A percentile compares a stretch with the other conserved stretches of the same genome.
Conservation (phyloP, 2,329 filamentous ascomycete species). For the Colletotrichum sp. region DNA sequence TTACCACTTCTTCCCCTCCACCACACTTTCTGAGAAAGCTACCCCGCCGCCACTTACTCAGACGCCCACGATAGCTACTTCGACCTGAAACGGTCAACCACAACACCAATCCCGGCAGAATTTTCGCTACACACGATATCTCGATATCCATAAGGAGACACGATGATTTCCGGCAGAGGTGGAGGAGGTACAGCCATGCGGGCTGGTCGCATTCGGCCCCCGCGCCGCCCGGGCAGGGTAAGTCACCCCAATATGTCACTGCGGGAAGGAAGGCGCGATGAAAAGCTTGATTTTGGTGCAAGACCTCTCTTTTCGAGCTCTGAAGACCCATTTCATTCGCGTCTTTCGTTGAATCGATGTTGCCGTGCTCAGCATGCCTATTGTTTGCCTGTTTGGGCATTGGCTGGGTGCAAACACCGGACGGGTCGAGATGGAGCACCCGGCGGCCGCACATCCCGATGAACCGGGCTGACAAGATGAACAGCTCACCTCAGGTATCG, state of each 20-base stretch:
- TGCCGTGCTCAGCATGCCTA: not conserved
- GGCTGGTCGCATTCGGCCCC: constrained; percentile 45
- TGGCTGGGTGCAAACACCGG: not conserved
- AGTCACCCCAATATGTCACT: constrained; percentile 24
- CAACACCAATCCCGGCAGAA: not conserved
- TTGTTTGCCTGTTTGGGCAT: not conserved
- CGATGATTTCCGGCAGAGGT: constrained; percentile 56
- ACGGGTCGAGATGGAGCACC: not conserved
- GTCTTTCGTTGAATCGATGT: not conserved
- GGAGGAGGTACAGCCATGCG: constrained; percentile 39
- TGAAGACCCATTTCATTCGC: not conserved
- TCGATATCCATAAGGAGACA: not conserved
- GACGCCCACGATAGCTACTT: constrained; percentile 8
- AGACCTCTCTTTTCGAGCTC: not conserved
- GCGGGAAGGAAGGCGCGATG: not conserved
- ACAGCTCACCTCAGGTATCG: constrained; percentile 29
- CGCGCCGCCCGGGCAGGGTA: constrained; percentile 47
- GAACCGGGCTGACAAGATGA: not conserved
- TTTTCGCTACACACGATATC: not conserved
- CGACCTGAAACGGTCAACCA: constrained; percentile 2
- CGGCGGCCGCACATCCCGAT: not conserved
- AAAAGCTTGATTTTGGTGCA: not conserved
- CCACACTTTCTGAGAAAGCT: constrained; percentile 9
- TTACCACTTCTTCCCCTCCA: not conserved
- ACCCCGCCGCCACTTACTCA: constrained; percentile 19